A percentile compares a stretch with the other conserved stretches of the same genome.
These are phyloP conservation scores for Bryoglossum gracile DNA, from an alignment of 495 filamentous ascomycete genomes.

Conservation along the genomic window DNA sequence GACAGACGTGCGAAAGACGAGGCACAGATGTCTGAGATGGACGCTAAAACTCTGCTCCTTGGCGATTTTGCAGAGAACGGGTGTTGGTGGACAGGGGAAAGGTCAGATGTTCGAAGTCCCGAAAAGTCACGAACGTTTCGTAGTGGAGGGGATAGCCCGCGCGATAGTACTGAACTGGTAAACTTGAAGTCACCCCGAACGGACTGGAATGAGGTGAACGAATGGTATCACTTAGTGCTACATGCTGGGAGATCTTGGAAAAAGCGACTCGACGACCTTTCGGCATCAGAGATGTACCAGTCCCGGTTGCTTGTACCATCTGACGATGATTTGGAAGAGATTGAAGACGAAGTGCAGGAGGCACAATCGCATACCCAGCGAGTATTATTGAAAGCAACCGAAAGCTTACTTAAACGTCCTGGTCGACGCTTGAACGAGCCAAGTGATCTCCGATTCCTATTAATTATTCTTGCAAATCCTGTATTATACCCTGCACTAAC, in stretches of 20 bases:
- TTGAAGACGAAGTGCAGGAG: slow-evolving; percentile 56
- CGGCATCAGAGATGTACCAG: slow-evolving; percentile 22
- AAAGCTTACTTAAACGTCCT: slow-evolving; percentile 80
- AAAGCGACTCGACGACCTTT: slow-evolving; percentile 38
- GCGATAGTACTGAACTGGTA: slow-evolving; percentile 31
- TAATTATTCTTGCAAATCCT: slow-evolving; percentile 83
- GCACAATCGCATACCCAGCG: slow-evolving; percentile 61
- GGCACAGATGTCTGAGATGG: slow-evolving; percentile 46
- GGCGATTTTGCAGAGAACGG: slow-evolving; percentile 80
- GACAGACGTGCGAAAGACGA: slow-evolving; percentile 11
- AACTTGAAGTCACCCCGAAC: slow-evolving; percentile 60
- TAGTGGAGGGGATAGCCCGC: not conserved
- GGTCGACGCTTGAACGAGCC: slow-evolving; percentile 61
- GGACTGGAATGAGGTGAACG: slow-evolving; percentile 63
- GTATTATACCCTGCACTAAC: slow-evolving; percentile 44
- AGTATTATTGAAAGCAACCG: slow-evolving; percentile 72
- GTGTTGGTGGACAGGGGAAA: slow-evolving; percentile 70
- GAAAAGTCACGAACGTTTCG: slow-evolving; percentile 29
- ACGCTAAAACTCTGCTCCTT: slow-evolving; percentile 72
- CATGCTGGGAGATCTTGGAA: slow-evolving; percentile 57
- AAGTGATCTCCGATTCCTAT: slow-evolving; percentile 68
- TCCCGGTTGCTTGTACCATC: slow-evolving; percentile 16
- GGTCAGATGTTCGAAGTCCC: slow-evolving; percentile 33
- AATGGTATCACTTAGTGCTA: slow-evolving; percentile 71
- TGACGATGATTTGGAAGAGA: slow-evolving; percentile 33